These are phyloP conservation scores for Parascedosporium putredinis DNA, from an alignment of 2,329 filamentous ascomycete species.

Conservation along the genomic window DNA sequence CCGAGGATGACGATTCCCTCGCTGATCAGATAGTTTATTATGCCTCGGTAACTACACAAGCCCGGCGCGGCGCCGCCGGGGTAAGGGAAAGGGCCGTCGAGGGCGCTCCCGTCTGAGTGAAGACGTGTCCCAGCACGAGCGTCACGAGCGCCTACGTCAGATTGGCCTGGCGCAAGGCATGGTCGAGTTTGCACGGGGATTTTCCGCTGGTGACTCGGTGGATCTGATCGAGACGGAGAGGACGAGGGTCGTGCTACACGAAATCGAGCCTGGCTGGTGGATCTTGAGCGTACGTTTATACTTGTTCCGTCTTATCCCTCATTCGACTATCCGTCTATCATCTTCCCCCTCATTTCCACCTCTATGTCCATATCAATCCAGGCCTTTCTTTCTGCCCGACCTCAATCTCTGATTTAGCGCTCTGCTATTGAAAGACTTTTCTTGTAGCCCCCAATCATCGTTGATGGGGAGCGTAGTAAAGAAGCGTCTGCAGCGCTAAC, in stretches of 20 bases:
- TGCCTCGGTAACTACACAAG: slow-evolving; percentile 47
- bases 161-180: slow-evolving; percentile 95
- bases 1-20: slow-evolving; percentile 38
- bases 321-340: background rate
- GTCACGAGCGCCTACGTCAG: slow-evolving; percentile 80
- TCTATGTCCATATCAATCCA: too few species aligned
- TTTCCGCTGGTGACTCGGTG: slow-evolving; percentile 65
- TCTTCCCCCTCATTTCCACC: background rate
- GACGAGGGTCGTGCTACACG: slow-evolving; percentile 70
- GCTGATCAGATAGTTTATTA: slow-evolving; percentile 89
- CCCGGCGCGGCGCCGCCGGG: slow-evolving; percentile 25
- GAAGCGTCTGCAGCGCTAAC: background rate
- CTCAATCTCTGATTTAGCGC: too few species aligned
- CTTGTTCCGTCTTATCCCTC: background rate
- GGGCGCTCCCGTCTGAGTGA: slow-evolving; percentile 29
- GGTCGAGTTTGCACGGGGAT: slow-evolving; percentile 83
- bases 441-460: too few species aligned
- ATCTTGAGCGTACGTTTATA: slow-evolving; percentile 64
- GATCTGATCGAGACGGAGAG: slow-evolving; percentile 89
- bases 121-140: slow-evolving; percentile 48
- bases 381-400: too few species aligned
- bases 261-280: slow-evolving; percentile 93
- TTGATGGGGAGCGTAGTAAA: background rate
- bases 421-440: too few species aligned
- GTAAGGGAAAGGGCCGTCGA: slow-evolving; percentile 21